Evolutionary conservation across 305 asterid species (phyloP), one percentile per base, ranked within the genome.

Genomic region (Withania somnifera): DNA sequence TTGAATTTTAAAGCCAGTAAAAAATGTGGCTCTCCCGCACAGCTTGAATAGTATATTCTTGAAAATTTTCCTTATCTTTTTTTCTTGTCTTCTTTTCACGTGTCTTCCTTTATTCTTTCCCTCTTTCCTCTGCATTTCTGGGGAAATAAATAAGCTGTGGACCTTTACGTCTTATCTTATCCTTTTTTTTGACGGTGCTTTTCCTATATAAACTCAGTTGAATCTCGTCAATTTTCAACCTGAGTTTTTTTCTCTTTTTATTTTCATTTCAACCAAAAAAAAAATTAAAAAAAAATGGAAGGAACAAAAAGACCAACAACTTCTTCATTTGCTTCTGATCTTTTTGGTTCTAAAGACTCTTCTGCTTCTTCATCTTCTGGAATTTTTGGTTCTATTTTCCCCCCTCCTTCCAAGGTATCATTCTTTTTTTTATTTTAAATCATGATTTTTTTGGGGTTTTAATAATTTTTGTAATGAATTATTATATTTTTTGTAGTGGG

Each of bases 241-340:
- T 51, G 38, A 83, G 69, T 61, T 51, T 80, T 58, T 84, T 5
- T 28, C 17, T 30, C 61, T 54, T 60, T 78, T 24, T 13, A 24
- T 60, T 61, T 26, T 26, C 2, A 26, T 28, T 26, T 26, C 13
- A 6, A 82, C 66, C 28, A 51, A 63, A 53, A 56, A 71, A 68
- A 81, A 51, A 58, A n/a, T 17, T 1, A 19, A 71, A 28, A 78
- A 53, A 61, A 58, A 63, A 94, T 95, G 98, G 98, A 92, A 77
- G 93, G 92, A 57, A 88, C 87, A 66, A 91, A 91, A 83, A 92
- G 90, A 83, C 84, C 89, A 87, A 86, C 94, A 1, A 92, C 89
- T 54, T 91, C 97, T 85, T 89, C 98, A 71, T 89, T 95, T 42
- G 88, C 97, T 84, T 75, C 97, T 90, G 98, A 93, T 84, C 97